Evolutionary conservation across 768 basidiomycete species (phyloP).

Genomic region (Vishniacozyma victoriae): DNA sequence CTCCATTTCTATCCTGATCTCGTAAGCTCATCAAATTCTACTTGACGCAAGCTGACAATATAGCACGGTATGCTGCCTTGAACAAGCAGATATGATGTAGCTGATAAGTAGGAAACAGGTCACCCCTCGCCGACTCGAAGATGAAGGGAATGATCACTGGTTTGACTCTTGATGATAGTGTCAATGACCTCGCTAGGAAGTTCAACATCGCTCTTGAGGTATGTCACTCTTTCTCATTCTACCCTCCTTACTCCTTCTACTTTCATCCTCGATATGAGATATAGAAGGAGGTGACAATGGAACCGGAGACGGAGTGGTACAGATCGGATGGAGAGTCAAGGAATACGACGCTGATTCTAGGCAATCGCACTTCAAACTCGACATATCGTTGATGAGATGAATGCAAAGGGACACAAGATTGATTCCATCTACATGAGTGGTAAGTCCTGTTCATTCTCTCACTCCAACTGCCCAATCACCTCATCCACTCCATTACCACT

Average conservation of each 20-base stretch:
- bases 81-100: too few relatives aligned
- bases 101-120: constrained; percentile 74
- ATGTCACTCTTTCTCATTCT: not conserved
- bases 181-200: constrained; percentile 77
- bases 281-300: not conserved
- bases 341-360: constrained; percentile 31
- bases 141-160: constrained; percentile 92
- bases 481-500: not conserved
- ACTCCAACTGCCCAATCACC: not conserved
- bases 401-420: constrained; percentile 75
- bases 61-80: too few relatives aligned
- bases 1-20: constrained; percentile 93
- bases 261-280: not conserved
- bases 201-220: constrained; percentile 82
- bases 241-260: not conserved
- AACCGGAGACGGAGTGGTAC: too few relatives aligned
- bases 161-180: constrained; percentile 67
- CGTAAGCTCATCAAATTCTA: constrained; percentile 27
- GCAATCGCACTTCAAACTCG: constrained; percentile 89
- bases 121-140: constrained; percentile 88
- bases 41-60: not conserved
- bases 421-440: constrained; percentile 77
- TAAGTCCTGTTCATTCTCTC: constrained; percentile 9
- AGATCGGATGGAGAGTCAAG: too few relatives aligned
- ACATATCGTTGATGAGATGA: constrained; percentile 88